Evolutionary conservation across 2,329 filamentous ascomycete species (phyloP), one percentile per base, ranked within the genome.

Genomic region (Aspergillus ustus): DNA sequence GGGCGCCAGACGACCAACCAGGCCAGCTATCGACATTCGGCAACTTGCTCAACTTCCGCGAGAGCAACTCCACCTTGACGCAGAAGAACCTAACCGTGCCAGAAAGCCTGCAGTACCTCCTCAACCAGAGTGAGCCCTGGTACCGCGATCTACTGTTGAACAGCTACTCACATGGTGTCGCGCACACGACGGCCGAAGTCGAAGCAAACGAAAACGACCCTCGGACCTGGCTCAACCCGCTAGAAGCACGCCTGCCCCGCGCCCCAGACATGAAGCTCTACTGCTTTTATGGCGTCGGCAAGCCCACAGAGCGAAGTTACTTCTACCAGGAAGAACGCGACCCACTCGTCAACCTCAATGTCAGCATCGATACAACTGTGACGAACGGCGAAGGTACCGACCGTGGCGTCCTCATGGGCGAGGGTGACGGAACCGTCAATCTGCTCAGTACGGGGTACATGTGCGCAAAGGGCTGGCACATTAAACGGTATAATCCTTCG

Each of bases 361-460:
- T 85, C 37, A 84, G 81, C 29, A 84, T 85, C 55, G 84, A 85
- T 66, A 85, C 83, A 1, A 78, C 77, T 11, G 78, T 81, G 37
- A 82, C 78, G 2, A 76, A 77, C 28, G 77, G 76, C 20, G 76
- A 79, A 20, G 68, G 72, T 19, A 77, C 85, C 4, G 93, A 99
- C 73, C 95, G 91, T 67, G 95, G 95, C 25, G 92, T 99, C n/a
- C 84, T 96, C 37, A 90, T 97, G 84, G 94, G 94, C 43, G 95
- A 98, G 76, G 95, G 95, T 4, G 95, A 99, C 69, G 95, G 95
- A 1, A 99, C 95, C 0, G 95, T 99, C 46, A 96, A 93, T 66
- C 78, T 99, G n/a, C 80, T 99, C 11, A 96, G 91, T 69, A 87
- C 88, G 0, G 95, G 94, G 2, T 99, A 98, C 75, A 98, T 99